Percentiles rank a stretch among this genome's conserved stretches.
These are phyloP conservation scores for Stephania japonica DNA, from an alignment of 164 flowering plant species.

Conservation along the genomic window DNA sequence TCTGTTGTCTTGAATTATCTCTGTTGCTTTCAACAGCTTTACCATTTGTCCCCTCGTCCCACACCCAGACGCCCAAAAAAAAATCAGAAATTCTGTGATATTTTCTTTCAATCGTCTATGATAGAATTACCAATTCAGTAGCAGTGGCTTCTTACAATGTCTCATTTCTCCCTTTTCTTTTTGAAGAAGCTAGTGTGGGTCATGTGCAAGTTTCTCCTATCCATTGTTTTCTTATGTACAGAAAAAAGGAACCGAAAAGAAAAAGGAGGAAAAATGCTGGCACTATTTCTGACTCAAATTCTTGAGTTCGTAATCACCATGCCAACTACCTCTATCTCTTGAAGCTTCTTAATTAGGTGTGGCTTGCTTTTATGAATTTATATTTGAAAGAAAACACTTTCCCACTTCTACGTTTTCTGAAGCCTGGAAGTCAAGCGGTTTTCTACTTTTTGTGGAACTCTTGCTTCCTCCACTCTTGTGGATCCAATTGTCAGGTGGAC, in stretches of 20 bases:
- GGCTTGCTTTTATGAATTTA: not conserved
- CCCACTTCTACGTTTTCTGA: not conserved
- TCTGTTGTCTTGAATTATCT: not conserved
- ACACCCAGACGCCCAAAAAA: not conserved
- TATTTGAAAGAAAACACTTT: not conserved
- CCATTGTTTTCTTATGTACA: too few relatives aligned
- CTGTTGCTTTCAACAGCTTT: not conserved
- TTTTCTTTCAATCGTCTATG: not conserved
- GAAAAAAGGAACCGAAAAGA: too few relatives aligned
- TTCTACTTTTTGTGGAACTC: too few relatives aligned
- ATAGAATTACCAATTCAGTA: not conserved
- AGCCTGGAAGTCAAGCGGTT: too few relatives aligned
- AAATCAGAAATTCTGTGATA: not conserved
- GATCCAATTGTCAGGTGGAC: too few relatives aligned
- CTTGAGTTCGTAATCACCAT: not conserved
- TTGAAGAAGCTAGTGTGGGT: not conserved
- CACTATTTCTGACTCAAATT: not conserved
- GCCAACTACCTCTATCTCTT: not conserved
- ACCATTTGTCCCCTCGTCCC: not conserved
- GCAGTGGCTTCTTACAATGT: not conserved
- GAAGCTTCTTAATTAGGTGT: not conserved
- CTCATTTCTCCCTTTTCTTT: not conserved
- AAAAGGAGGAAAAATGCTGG: not conserved
- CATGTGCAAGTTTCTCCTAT: not conserved
- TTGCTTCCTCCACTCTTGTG: too few relatives aligned